Base-by-base conservation (phyloP, 2,329 filamentous ascomycete species). In the Hymenoscyphus albidus region DNA sequence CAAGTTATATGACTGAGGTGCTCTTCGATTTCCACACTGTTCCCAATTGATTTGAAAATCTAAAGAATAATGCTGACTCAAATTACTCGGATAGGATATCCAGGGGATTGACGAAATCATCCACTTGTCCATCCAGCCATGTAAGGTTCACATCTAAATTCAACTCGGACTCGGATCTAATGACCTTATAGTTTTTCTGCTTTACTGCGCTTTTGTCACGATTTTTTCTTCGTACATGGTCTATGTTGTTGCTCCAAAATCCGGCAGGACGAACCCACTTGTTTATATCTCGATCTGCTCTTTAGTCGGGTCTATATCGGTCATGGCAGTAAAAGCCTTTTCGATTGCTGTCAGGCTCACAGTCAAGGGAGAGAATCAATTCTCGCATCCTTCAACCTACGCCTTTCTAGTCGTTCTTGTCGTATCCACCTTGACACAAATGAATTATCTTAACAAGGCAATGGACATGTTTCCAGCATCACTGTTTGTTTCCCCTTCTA, bases 361-460 rank as follows among this genome's bases (percentile, higher is more conserved):
- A 0, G 86, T 99, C 70, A 88, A 84, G 59, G 95, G 94, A 62
- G 90, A 95, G 78, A 99, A 99, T 78, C 95, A 99, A 78, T 97
- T 99, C 77, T 87, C 86, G 3, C 91, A 96, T 72, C 91, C 95
- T 1, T 97, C 93, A 58, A 99, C 95, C 65, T 99, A 99, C 73
- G 93, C 97, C 69, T 99, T 99, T 77, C 88, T 93, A 78, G 97
- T 99, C 70, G 86, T 98, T 69, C 95, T 93, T 0, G 83, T 84
- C 3, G 92, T 97, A 69, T 98, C 94, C 81, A 98, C 99, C 74
- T 78, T 98, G 70, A 97, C 93, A 9, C 95, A 99, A 82, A 98
- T 99, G 95, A 99, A 99, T 78, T 99, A 99, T 79, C 97, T 99
- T 79, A 99, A 99, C 83, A 99, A 99, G 79, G 95, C 95, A 10